Base-by-base conservation (phyloP, 208 protist species). In the Acanthamoeba castellanii region DNA sequence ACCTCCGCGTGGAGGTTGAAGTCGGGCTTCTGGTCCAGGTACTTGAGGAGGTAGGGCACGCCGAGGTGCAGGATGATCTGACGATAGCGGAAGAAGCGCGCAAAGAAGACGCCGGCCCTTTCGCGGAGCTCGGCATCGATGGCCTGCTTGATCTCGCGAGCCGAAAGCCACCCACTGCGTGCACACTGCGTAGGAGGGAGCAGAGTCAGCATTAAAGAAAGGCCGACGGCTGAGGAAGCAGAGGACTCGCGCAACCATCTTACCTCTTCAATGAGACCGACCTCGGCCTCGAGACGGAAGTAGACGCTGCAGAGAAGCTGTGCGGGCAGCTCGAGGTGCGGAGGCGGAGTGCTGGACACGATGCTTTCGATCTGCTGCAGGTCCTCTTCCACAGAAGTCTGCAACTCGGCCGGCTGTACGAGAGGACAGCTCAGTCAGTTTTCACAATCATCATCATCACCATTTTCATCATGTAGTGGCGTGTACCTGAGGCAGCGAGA, bases 111-210 rank as follows among this genome's bases (percentile, higher is more conserved):
- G 5, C 32, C 45, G 3, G 64, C 85, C 32, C 85, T 68, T 25
- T 92, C 85, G 37, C 37, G 27, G 8, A 92, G 61, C 85, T 92
- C 85, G 59, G 64, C 85, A 0, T 92, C 85, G 34, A 92, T 92
- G 34, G 85, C 85, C 85, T 92, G 85, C 85, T 92, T 92, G 64
- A 92, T 92, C 85, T 92, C 85, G 52, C 59, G n/a, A 52, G 55
- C 85, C 34, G 37, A 30, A 7, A 76, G 55, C 85, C 59, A 92
- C 8, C 55, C 59, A 30, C 85, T 47, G 27, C 59, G 7, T 11
- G 55, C 14, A 1, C 72, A 14, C 59, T 90, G 34, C 55, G 20
- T 5, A 87, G 8, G 7, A 59, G 25, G 25, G 7, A 30, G 1
- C 11, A 0, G 57, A 11, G 42, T 90, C 13, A 45, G 34, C 14